Percentiles rank a stretch among this genome's conserved stretches.
Evolutionary conservation across 2,329 filamentous ascomycete species (phyloP).

Genomic region (Venturia effusa): DNA sequence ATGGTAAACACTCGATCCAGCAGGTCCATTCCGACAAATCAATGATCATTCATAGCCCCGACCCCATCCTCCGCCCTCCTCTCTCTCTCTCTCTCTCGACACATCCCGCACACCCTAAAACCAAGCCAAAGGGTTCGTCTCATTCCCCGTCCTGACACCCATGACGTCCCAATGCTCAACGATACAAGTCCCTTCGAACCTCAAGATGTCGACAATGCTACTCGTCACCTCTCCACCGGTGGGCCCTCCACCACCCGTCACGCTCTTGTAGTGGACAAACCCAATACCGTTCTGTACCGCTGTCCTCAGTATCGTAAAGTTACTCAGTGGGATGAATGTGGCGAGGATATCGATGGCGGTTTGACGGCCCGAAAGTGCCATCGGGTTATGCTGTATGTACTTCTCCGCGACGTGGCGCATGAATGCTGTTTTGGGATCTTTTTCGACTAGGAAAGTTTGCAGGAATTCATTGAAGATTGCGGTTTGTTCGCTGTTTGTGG

Average conservation of each 20-base stretch:
- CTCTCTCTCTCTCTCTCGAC: no score
- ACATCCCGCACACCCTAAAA: no score
- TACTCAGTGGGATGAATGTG: neutral
- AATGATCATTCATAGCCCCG: no score
- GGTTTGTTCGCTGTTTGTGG: neutral
- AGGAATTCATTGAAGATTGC: neutral
- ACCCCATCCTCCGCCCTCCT: no score
- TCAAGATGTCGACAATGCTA: neutral
- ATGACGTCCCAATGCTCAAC: neutral
- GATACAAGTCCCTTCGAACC: neutral
- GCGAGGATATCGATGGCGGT: neutral
- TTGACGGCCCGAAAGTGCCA: slow-evolving; percentile 3
- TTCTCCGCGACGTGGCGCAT: slow-evolving; percentile 1
- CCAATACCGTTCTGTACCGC: neutral
- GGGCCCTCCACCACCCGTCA: neutral
- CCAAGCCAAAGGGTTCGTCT: neutral
- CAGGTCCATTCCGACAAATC: no score
- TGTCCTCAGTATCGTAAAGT: neutral
- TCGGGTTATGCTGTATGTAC: slow-evolving; percentile 9
- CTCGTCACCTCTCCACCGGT: neutral
- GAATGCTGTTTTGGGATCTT: neutral
- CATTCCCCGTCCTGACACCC: neutral
- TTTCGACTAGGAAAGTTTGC: neutral
- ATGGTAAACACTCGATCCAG: no score
- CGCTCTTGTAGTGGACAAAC: neutral